Base-by-base conservation (phyloP, 345 rosid genomes). In the Turritis glabra region DNA sequence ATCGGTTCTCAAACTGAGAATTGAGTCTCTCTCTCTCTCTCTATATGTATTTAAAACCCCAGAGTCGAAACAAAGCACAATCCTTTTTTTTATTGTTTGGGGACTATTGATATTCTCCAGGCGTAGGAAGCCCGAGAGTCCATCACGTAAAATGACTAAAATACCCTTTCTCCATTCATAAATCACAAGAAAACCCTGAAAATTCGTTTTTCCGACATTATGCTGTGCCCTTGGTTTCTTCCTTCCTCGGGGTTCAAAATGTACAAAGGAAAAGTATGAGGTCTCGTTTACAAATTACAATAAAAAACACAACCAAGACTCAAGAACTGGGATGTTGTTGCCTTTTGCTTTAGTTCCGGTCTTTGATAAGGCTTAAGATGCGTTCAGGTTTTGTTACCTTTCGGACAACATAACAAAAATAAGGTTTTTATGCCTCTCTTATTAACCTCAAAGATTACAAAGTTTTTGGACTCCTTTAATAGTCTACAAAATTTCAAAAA, bases 361-460 rank as follows among this genome's bases (percentile, higher is more conserved):
- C 29, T 19, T 59, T 35, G 22, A 63, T 26, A 8, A 29, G 12
- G 21, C 30, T 32, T 32, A 65, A 30, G 46, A 33, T 64, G 17
- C 18, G 59, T 55, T 25, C 13, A 46, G 14, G 15, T 56, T 70
- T 58, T 15, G 35, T 21, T 23, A 50, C 6, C 29, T 10, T 37
- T 37, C n/a, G n/a, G 14, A 37, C 40, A 37, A 11, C 40, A 37
- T 13, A 22, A 60, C n/a, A n/a, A n/a, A n/a, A n/a, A n/a, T n/a
- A 27, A 17, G 18, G 21, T 5, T 2, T 50, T 13, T 35, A 11
- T 51, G 40, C 46, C 9, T 67, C 69, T 57, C 54, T 75, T 38
- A 30, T 18, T 69, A 69, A 76, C 50, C 79, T 69, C 74, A 76
- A 40, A 30, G 21, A 76, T 61, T 68, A 75, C 79, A 67, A 1